Evolutionary conservation across 177 flowering plant genomes (phyloP).

Genomic region (Tripterygium wilfordii): DNA sequence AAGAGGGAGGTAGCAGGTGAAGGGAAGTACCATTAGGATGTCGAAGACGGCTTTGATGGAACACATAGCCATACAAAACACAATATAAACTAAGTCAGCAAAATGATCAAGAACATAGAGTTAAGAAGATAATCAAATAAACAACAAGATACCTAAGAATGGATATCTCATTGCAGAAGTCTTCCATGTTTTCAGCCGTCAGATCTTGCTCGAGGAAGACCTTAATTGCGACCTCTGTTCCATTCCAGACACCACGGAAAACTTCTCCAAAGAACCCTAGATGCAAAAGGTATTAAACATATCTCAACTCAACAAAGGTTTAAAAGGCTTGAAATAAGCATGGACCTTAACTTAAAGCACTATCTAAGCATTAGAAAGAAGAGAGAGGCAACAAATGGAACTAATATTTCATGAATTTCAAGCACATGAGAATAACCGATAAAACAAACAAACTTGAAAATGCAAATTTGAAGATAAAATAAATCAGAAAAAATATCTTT

Average conservation of each 20-base stretch:
- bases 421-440: too few species aligned
- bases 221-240: constrained; percentile 96
- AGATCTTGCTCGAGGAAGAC: constrained; percentile 94
- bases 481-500: too few species aligned
- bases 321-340: too few species aligned
- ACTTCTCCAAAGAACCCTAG: constrained; percentile 97
- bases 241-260: constrained; percentile 96
- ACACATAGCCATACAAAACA: constrained; percentile 14
- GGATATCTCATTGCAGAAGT: constrained; percentile 95
- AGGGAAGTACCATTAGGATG: constrained; percentile 85
- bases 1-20: background rate
- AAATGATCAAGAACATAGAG: background rate
- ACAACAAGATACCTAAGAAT: constrained; percentile 60
- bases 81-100: constrained; percentile 16
- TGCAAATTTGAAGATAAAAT: too few species aligned
- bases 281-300: constrained; percentile 1
- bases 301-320: background rate
- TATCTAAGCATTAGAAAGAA: background rate
- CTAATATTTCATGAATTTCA: too few species aligned
- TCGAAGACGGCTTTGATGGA: constrained; percentile 75
- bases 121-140: background rate
- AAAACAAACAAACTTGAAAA: too few species aligned
- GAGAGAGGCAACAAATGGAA: too few species aligned
- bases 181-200: constrained; percentile 96
- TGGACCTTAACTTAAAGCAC: too few species aligned